Evolutionary conservation across 176 grass and related monocot genomes (phyloP).

Genomic region (Rhynchospora pubera): DNA sequence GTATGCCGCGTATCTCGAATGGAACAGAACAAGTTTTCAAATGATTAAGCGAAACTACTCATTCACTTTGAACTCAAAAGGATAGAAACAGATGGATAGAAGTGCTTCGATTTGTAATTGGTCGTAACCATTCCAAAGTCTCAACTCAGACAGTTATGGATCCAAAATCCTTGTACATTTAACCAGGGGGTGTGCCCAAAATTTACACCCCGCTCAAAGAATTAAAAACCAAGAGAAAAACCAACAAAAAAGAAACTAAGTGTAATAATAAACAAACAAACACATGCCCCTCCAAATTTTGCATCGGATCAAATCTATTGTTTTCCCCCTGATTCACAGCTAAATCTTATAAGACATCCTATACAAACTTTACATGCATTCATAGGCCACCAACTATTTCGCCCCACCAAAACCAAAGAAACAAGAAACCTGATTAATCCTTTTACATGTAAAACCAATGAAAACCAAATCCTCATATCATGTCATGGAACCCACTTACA

Average conservation of each 20-base stretch:
- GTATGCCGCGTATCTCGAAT: too few species aligned
- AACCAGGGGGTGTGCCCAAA: constrained; percentile 48
- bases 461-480: not conserved
- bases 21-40: not conserved
- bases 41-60: too few species aligned
- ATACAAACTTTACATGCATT: constrained; percentile 79
- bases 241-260: constrained; percentile 1
- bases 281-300: constrained; percentile 36
- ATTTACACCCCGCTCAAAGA: constrained; percentile 84
- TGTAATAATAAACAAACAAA: constrained; percentile 25
- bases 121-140: not conserved
- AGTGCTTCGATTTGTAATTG: not conserved
- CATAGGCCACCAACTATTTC: constrained; percentile 34
- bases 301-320: constrained; percentile 5
- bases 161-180: constrained; percentile 17
- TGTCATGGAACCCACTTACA: not conserved
- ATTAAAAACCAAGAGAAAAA: constrained; percentile 34
- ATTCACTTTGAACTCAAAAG: not conserved
- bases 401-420: constrained; percentile 40
- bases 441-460: constrained; percentile 16
- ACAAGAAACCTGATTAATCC: constrained; percentile 13
- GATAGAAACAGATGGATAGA: not conserved
- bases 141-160: not conserved
- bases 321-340: constrained; percentile 10
- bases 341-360: constrained; percentile 37